phyloP scores from a whole-genome alignment of 768 basidiomycete genomes.

The Heimioporus sp. region DNA sequence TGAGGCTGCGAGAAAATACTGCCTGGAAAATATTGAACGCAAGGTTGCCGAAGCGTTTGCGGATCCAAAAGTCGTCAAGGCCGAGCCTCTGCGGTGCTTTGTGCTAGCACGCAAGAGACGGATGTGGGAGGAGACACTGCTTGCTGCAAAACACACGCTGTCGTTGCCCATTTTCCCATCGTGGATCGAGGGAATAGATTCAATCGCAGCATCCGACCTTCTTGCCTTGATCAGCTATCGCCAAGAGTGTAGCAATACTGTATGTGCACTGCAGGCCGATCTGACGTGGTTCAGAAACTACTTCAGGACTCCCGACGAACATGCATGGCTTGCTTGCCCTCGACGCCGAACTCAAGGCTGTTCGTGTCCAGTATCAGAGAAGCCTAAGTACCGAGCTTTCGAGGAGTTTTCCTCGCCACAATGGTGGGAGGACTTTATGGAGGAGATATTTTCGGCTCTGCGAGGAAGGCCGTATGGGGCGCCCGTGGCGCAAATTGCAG shows the following conservation, averaged over 20 bases:
- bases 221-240: conserved; percentile 26
- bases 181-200: conserved; percentile 25
- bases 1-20: conserved; percentile 17
- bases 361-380: neutral
- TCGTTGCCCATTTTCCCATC: conserved; percentile 19
- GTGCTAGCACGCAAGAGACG: conserved; percentile 27
- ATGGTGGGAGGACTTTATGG: conserved; percentile 23
- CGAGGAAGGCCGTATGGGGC: conserved; percentile 21
- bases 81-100: conserved; percentile 29
- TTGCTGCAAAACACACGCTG: conserved; percentile 32
- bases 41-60: conserved; percentile 20
- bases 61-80: conserved; percentile 16
- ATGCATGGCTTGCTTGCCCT: conserved; percentile 2
- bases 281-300: conserved; percentile 12
- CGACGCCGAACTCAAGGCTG: neutral
- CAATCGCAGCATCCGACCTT: conserved; percentile 27
- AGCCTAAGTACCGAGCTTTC: neutral
- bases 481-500: neutral
- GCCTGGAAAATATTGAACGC: conserved; percentile 16
- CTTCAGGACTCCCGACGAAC: neutral
- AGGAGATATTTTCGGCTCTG: neutral
- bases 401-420: neutral
- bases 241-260: conserved; percentile 11
- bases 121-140: conserved; percentile 20
- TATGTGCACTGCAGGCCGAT: conserved; percentile 1